Conservation (phyloP, 768 basidiomycete species). For the Kwoniella dejecticola region DNA sequence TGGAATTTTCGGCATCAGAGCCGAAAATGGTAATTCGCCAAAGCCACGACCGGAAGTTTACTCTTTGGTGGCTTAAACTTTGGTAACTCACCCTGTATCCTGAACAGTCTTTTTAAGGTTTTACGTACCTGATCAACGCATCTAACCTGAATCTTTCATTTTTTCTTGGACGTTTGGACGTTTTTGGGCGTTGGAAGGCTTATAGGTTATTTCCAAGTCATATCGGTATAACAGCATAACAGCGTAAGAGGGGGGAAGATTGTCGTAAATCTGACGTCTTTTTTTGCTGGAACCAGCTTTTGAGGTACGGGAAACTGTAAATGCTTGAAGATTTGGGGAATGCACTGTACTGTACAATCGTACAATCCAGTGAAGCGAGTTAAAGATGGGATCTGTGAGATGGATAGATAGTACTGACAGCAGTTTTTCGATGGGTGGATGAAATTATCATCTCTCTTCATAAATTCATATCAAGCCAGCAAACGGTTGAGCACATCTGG, state of each 20-base stretch:
- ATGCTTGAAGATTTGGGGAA: background rate
- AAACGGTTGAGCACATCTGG: too few relatives aligned
- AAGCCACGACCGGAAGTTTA: background rate
- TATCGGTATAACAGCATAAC: too few relatives aligned
- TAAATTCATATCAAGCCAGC: too few relatives aligned
- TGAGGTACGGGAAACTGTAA: background rate
- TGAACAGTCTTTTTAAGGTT: background rate
- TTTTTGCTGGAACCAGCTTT: background rate
- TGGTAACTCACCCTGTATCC: background rate
- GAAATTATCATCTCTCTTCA: too few relatives aligned
- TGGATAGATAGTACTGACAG: too few relatives aligned
- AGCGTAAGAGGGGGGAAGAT: background rate
- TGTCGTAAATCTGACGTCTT: slow-evolving; percentile 15
- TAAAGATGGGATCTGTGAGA: too few relatives aligned
- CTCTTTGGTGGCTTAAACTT: background rate
- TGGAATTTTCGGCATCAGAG: too few relatives aligned
- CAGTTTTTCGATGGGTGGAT: too few relatives aligned
- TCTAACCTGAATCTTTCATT: background rate
- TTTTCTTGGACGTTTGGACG: background rate
- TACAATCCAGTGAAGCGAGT: too few relatives aligned
- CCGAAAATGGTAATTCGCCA: too few relatives aligned
- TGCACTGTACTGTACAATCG: background rate
- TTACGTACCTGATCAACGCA: slow-evolving; percentile 7
- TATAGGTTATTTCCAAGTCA: background rate
- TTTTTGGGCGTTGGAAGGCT: background rate